phyloP scores from a whole-genome alignment of 352 stramenopile genomes.

The Pythium aphanidermatum region DNA sequence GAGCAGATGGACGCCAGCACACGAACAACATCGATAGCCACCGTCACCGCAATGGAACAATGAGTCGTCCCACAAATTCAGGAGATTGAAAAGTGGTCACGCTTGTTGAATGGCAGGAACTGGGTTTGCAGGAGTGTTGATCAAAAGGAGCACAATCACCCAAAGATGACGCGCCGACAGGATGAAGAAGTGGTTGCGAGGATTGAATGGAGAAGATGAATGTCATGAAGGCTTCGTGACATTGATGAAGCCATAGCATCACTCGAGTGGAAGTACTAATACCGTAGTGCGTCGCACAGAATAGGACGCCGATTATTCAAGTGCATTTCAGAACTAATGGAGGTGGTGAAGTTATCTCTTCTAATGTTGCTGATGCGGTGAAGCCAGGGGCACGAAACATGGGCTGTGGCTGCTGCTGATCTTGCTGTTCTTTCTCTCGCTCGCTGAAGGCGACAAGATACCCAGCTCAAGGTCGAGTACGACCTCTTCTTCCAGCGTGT shows the following conservation, averaged over 20 bases:
- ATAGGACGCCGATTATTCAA: too few species aligned
- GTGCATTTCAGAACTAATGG: background rate
- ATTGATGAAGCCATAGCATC: too few species aligned
- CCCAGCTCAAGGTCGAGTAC: background rate
- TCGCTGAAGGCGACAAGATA: too few species aligned
- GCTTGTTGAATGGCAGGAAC: background rate
- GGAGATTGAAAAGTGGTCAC: background rate
- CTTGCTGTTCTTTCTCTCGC: background rate
- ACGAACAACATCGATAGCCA: conserved; percentile 20
- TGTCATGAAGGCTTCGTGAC: too few species aligned
- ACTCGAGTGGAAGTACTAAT: too few species aligned
- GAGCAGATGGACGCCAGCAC: conserved; percentile 26
- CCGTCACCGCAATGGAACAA: conserved; percentile 4
- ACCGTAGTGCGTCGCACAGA: too few species aligned
- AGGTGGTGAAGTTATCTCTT: background rate
- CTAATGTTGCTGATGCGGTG: background rate
- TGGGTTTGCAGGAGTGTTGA: too few species aligned
- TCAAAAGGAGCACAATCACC: too few species aligned
- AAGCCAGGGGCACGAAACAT: conserved; percentile 3
- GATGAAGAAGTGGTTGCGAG: too few species aligned
- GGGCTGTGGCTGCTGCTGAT: background rate
- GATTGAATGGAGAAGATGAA: too few species aligned
- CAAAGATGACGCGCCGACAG: too few species aligned
- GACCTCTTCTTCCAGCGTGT: background rate
- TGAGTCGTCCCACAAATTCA: background rate